Percentiles rank a stretch among this genome's conserved stretches.
Evolutionary conservation across 768 basidiomycete genomes (phyloP).

Genomic region (Xanthoconium stramineum): DNA sequence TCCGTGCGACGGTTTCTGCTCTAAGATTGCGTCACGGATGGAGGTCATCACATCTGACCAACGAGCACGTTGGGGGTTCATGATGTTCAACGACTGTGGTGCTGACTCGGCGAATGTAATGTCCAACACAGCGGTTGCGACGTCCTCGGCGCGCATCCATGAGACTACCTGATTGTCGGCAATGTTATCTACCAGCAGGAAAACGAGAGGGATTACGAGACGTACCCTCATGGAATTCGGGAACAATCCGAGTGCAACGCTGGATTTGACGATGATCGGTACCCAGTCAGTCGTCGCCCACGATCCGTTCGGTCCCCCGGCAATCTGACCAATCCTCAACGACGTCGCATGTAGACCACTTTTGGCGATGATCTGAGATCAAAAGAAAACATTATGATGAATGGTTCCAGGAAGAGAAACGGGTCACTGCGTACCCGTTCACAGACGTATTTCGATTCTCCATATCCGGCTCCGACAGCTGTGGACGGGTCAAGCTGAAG

Average conservation of each 20-base stretch:
- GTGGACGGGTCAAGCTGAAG: not conserved
- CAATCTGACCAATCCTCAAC: not conserved
- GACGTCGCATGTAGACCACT: not conserved
- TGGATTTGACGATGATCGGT: not conserved
- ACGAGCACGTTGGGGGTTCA: not conserved
- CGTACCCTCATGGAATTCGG: not conserved
- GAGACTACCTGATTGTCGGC: not conserved
- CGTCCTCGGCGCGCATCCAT: not conserved
- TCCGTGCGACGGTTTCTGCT: not conserved
- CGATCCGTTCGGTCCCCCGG: not conserved
- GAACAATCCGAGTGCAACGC: not conserved
- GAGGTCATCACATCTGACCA: not conserved
- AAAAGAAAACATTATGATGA: not conserved
- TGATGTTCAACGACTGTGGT: not conserved
- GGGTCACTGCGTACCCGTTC: not conserved
- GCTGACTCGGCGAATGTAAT: not conserved
- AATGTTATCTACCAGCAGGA: not conserved
- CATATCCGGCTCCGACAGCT: not conserved
- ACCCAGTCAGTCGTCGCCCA: slow-evolving; percentile 1
- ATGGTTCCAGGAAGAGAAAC: not conserved
- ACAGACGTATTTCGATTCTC: not conserved
- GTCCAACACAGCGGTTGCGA: not conserved
- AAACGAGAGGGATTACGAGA: not conserved
- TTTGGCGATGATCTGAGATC: not conserved
- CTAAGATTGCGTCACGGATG: not conserved